Evolutionary conservation across 345 rosid species (phyloP), one percentile per base, ranked within the genome.

Genomic region (Linum trigynum): DNA sequence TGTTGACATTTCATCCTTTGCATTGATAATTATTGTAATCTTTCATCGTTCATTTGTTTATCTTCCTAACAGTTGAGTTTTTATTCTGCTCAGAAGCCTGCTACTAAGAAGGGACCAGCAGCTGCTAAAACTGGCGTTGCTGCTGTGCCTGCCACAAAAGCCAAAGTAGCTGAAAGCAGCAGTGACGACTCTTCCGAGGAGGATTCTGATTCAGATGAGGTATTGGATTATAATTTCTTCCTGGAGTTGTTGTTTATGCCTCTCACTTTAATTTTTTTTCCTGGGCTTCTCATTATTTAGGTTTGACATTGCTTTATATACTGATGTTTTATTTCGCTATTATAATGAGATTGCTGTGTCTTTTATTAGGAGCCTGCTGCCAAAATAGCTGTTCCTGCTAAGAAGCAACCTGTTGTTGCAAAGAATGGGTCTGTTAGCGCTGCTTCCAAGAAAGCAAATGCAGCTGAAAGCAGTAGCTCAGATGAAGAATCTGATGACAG

Each of bases 51-150:
- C 2, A 63, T 39, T 12, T n/a, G 32, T 35, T 69, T 3, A 56
- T 56, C 38, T 12, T 45, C 3, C n/a, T 63, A 61, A 35, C 8
- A 32, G 42, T 41, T 48, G 14, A 15, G 16, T 69, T 23, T 32
- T 23, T 6, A n/a, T 42, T 45, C 43, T 67, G 37, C 68, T 53
- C 71, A 78, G 83, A 72, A 75, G 12, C 71, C 72, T 48, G 23
- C 70, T 16, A 40, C 68, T 5, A 70, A 80, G 68, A 59, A 71
- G 60, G 40, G 61, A 66, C 69, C 38, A 36, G 63, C 17, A 14
- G 61, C 2, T 35, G 57, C 59, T 3, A 73, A 73, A 67, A 75
- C 72, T 59, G 73, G 64, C 6, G 8, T 70, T 1, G 66, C 57
- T 55, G 57, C 64, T 41, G 65, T 62, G 50, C 2, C 55, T 4